Base-by-base conservation (phyloP, 805 yeast genomes). In the Suhomyces kilbournensis region DNA sequence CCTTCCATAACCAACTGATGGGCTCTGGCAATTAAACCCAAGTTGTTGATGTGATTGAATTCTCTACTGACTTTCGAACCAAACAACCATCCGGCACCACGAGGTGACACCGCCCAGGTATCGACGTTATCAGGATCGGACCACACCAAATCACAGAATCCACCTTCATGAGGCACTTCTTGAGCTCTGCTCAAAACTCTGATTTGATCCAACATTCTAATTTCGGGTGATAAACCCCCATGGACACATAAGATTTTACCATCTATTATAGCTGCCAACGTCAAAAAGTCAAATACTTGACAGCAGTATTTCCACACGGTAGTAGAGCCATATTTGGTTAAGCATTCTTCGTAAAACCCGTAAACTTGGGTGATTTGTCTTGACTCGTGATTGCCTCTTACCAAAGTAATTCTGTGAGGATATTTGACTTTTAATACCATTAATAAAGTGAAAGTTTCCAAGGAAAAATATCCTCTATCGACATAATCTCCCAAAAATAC, bases 1-100 rank as follows among this genome's bases (percentile, higher is more conserved):
- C 99, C 99, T 68, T 93, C 99, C 97, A 94, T 96, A 19, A 94
- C 98, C 69, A 93, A 81, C 71, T 93, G 99, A 74, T 93, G 99
- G 0, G 98, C 98, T 62, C 99, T 80, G 9, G 99, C 97, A 53
- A 93, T 91, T 60, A 93, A 75, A 58, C 83, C 83, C 55, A 94
- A 76, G 58, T 91, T 91, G 68, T 94, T 93, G 51, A 93, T 96
- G 69, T 94, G 96, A 72, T 93, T 94, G 73, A 94, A 94, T 70
- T 94, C 98, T 53, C 97, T 76, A 15, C 97, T 94, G 22, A 94
- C 97, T 67, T 88, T 87, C 44, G 91, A 82, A 22, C 99, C 99
- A 68, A 93, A 93, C 49, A 93, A 74, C 98, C 98, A 93, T 10
- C 99, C 99, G 0, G 99, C 99, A 56, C 99, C 99, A 65, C 99